These are phyloP conservation scores for Thuidium tamariscinum DNA, from an alignment of 225 moss, liverwort and hornwort genomes.

Conservation along the genomic window DNA sequence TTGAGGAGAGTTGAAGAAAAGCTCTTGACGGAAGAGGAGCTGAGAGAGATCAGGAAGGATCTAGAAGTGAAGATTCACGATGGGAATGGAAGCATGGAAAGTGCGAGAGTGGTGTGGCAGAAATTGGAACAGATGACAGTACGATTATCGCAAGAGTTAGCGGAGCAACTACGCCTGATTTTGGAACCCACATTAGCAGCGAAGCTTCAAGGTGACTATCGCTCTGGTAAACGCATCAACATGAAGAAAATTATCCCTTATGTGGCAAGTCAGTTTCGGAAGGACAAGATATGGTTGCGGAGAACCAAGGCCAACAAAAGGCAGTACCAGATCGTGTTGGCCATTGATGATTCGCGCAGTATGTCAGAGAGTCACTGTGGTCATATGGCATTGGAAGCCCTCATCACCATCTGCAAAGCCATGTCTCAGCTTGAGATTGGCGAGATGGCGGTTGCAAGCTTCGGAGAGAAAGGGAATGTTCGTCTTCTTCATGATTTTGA, in stretches of 20 bases:
- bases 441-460: constrained; percentile 95
- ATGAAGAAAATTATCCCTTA: constrained; percentile 99
- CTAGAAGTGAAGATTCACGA: constrained; percentile 51
- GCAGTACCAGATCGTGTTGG: constrained; percentile 93
- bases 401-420: constrained; percentile 92
- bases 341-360: constrained; percentile 95
- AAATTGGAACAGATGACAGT: constrained; percentile 91
- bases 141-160: constrained; percentile 84
- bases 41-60: constrained; percentile 66
- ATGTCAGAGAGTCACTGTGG: constrained; percentile 97
- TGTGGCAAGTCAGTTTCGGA: constrained; percentile 90
- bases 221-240: constrained; percentile 93
- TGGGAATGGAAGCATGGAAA: constrained; percentile 50
- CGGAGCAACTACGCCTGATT: constrained; percentile 89
- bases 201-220: constrained; percentile 87
- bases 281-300: constrained; percentile 98
- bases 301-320: constrained; percentile 90
- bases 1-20: constrained; percentile 4
- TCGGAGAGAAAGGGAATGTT: constrained; percentile 94
- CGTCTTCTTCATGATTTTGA: constrained; percentile 87
- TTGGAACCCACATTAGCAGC: constrained; percentile 88
- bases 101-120: constrained; percentile 69
- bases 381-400: constrained; percentile 90
- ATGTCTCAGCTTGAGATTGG: constrained; percentile 99
- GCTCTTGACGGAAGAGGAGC: constrained; percentile 60